A percentile compares a stretch with the other conserved stretches of the same genome.
Conservation (phyloP, 345 rosid species). For the Hibiscus tridactylites region DNA sequence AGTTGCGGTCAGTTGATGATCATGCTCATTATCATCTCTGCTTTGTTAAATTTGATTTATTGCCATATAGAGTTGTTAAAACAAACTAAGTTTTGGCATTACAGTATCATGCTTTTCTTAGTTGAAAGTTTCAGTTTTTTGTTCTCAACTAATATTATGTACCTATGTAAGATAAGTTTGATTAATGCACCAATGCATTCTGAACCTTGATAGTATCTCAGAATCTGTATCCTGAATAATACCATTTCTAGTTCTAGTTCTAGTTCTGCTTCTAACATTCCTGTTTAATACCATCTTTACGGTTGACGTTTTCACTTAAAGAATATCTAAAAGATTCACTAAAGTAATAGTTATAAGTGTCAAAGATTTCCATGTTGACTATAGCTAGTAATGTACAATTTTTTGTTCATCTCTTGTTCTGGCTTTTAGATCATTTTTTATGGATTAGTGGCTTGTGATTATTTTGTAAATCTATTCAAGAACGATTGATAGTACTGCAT, state of each 20-base stretch:
- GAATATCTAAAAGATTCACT: not conserved
- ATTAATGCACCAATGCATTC: not conserved
- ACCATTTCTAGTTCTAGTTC: not conserved
- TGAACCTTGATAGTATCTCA: not conserved
- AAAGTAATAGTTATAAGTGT: not conserved
- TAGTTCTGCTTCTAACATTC: not conserved
- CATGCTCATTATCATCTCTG: not conserved
- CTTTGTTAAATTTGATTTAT: not conserved
- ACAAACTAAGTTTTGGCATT: not conserved
- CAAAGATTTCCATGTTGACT: not conserved
- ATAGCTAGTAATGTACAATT: not conserved
- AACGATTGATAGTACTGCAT: too few species aligned
- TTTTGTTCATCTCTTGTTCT: too few species aligned
- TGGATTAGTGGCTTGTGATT: too few species aligned
- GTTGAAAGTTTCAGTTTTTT: not conserved
- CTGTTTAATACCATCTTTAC: not conserved
- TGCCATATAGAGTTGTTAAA: not conserved
- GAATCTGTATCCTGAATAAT: not conserved
- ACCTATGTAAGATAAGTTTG: not conserved
- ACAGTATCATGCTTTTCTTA: not conserved
- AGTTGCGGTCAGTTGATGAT: not conserved
- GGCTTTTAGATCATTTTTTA: too few species aligned
- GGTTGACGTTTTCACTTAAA: not conserved
- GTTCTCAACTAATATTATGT: not conserved
- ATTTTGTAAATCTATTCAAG: too few species aligned